A percentile compares a stretch with the other conserved stretches of the same genome.
Evolutionary conservation across 1,284 basidiomycete species (phyloP).

Genomic region (Leccinum colubrinum): DNA sequence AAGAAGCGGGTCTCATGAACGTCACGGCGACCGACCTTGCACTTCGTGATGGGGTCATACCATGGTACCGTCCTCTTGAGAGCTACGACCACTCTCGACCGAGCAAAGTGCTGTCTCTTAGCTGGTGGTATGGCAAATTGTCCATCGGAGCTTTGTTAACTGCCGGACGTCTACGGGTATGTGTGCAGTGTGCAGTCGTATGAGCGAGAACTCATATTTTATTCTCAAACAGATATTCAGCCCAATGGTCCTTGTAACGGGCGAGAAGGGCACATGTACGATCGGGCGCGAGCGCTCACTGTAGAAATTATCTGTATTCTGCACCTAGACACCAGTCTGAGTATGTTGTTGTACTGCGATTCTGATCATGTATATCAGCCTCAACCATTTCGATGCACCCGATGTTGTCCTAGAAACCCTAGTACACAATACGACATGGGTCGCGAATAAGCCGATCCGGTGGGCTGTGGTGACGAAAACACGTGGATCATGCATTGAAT

Average conservation of each 20-base stretch:
- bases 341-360: background rate
- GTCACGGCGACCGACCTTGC: constrained; percentile 6
- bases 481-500: background rate
- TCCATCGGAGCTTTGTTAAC: constrained; percentile 11
- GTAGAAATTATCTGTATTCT: background rate
- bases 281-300: background rate
- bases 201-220: background rate
- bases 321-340: background rate
- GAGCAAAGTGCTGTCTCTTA: constrained; percentile 4
- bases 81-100: background rate
- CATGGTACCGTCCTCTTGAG: constrained; percentile 15
- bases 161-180: constrained; percentile 8
- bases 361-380: background rate
- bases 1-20: constrained; percentile 6
- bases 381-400: too few relatives aligned
- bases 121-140: constrained; percentile 13
- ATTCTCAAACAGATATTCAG: constrained; percentile 2
- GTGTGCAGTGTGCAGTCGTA: background rate
- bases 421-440: background rate
- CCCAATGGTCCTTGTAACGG: constrained; percentile 8
- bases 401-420: background rate
- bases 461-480: background rate
- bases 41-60: constrained; percentile 5
- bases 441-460: background rate
- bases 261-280: constrained; percentile 3